Evolutionary conservation across 2,329 filamentous ascomycete species (phyloP).

Genomic region (Xylaria digitata): DNA sequence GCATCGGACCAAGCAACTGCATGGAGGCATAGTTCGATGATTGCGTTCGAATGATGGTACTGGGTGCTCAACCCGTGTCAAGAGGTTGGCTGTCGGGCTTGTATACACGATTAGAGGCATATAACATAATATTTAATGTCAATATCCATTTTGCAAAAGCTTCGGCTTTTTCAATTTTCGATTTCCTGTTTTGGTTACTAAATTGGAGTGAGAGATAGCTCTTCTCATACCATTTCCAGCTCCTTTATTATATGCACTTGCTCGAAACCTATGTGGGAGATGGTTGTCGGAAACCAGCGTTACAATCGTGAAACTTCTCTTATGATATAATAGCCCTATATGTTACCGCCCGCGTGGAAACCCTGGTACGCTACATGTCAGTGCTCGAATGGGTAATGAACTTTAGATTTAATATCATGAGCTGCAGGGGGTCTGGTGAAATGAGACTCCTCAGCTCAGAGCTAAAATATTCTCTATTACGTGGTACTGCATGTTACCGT

Average conservation of each 20-base stretch:
- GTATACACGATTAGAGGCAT: neutral
- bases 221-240: neutral
- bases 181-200: neutral
- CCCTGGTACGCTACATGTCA: neutral
- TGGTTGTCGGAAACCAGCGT: neutral
- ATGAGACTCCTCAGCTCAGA: neutral
- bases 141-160: neutral
- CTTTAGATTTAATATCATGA: too few relatives aligned
- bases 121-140: conserved; percentile 23
- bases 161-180: neutral
- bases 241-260: neutral
- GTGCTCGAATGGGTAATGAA: neutral
- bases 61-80: neutral
- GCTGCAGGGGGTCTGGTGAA: neutral
- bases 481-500: neutral
- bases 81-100: conserved; percentile 1
- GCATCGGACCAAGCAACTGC: neutral
- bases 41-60: neutral
- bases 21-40: neutral
- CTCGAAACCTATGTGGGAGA: neutral
- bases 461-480: neutral
- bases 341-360: neutral
- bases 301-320: too few relatives aligned
- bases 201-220: neutral
- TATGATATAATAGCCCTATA: neutral